phyloP scores from a whole-genome alignment of 352 stramenopile species.

The Globisporangium cylindrosporum region DNA sequence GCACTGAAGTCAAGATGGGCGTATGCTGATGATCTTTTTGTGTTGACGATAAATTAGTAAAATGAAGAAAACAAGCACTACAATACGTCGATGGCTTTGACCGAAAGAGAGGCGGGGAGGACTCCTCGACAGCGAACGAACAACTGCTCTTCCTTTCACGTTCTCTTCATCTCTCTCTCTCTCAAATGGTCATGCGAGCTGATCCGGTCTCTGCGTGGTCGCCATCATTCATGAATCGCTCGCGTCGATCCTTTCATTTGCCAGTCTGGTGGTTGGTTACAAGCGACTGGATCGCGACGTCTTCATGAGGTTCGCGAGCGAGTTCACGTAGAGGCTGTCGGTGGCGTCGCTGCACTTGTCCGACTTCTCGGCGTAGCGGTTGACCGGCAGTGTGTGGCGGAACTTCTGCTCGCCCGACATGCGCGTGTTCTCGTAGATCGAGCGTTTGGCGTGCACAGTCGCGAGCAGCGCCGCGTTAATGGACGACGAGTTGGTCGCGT shows the following conservation, averaged over 20 bases:
- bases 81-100: neutral
- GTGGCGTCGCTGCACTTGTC: conserved; percentile 45
- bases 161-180: neutral
- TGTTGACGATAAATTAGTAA: conserved; percentile 3
- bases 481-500: conserved; percentile 13
- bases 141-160: neutral
- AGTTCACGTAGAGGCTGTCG: conserved; percentile 43
- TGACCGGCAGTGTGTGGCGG: conserved; percentile 38
- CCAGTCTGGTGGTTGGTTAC: conserved; percentile 14
- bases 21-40: neutral
- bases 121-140: neutral
- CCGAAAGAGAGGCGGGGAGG: neutral
- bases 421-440: conserved; percentile 54
- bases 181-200: neutral
- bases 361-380: conserved; percentile 30
- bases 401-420: conserved; percentile 53
- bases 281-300: conserved; percentile 36
- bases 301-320: conserved; percentile 41
- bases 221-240: neutral
- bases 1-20: neutral
- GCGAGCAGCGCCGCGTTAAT: conserved; percentile 18
- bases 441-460: conserved; percentile 23
- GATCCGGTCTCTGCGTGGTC: neutral
- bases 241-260: neutral
- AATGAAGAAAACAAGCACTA: neutral